These are phyloP conservation scores for Boletus patriciae DNA, from an alignment of 768 basidiomycete species.

Conservation along the genomic window DNA sequence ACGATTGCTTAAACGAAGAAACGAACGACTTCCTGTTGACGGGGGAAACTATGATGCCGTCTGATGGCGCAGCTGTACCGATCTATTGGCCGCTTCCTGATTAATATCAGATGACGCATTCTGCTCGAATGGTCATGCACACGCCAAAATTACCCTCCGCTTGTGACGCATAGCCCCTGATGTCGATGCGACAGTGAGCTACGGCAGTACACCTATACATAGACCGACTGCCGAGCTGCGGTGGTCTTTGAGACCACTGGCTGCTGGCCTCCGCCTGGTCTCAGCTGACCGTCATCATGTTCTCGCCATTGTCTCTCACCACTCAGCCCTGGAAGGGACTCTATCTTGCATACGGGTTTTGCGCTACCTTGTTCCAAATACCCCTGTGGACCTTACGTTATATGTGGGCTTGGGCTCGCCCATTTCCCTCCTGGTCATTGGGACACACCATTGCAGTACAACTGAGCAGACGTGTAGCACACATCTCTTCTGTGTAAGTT, in stretches of 20 bases:
- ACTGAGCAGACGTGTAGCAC: slow-evolving; percentile 29
- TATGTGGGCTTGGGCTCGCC: slow-evolving; percentile 38
- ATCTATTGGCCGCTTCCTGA: no score
- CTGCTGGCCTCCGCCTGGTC: neutral
- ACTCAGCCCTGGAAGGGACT: slow-evolving; percentile 50
- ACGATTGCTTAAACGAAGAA: slow-evolving; percentile 22
- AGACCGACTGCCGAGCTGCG: neutral
- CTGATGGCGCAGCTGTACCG: no score
- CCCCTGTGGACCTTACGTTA: slow-evolving; percentile 49
- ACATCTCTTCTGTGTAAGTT: slow-evolving; percentile 23
- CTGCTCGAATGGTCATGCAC: no score
- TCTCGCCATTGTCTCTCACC: slow-evolving; percentile 1
- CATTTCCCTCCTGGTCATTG: slow-evolving; percentile 47
- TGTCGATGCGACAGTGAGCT: neutral
- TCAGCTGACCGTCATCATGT: slow-evolving; percentile 6
- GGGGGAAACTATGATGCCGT: neutral
- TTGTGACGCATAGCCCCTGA: neutral
- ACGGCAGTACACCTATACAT: no score
- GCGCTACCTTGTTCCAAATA: slow-evolving; percentile 43
- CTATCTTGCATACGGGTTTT: slow-evolving; percentile 45
- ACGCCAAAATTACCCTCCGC: neutral
- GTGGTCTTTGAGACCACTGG: neutral
- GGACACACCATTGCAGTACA: slow-evolving; percentile 40
- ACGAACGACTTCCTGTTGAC: neutral
- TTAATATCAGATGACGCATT: no score